Conservation (phyloP, 1,284 basidiomycete genomes). For the Cryptococcus sp. region DNA sequence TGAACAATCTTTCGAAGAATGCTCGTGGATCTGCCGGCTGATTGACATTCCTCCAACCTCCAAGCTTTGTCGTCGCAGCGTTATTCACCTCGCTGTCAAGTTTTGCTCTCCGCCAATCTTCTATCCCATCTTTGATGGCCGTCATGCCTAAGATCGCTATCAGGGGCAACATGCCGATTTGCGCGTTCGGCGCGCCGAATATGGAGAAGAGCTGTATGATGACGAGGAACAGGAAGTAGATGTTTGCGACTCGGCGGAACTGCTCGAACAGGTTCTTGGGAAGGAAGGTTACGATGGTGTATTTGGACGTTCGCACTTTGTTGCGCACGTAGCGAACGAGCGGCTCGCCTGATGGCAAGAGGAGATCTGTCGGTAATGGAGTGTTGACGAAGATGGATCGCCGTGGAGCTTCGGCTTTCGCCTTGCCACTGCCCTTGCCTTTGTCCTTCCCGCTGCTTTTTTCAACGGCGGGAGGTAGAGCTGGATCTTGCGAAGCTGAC, state of each 20-base stretch:
- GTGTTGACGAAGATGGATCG: conserved; percentile 79
- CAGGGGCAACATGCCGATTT: conserved; percentile 82
- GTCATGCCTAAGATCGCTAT: conserved; percentile 85
- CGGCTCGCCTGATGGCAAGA: conserved; percentile 67
- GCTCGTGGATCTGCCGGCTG: conserved; percentile 74
- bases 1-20: conserved; percentile 71
- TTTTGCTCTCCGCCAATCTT: conserved; percentile 84
- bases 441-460: conserved; percentile 1
- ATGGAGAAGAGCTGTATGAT: conserved; percentile 86
- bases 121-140: conserved; percentile 90
- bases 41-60: conserved; percentile 85
- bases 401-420: conserved; percentile 45
- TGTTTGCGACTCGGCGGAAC: conserved; percentile 85
- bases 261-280: conserved; percentile 94
- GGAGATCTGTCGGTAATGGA: conserved; percentile 29
- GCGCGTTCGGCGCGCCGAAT: conserved; percentile 83
- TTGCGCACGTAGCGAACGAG: conserved; percentile 77
- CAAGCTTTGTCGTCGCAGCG: conserved; percentile 59
- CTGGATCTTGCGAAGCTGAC: neutral
- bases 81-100: conserved; percentile 73
- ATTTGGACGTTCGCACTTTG: conserved; percentile 94
- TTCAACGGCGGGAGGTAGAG: neutral
- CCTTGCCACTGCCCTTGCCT: conserved; percentile 19
- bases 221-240: conserved; percentile 86
- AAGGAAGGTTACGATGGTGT: conserved; percentile 85